Base-by-base conservation (phyloP, 2,329 filamentous ascomycete genomes). In the Trematosphaeria pertusa region DNA sequence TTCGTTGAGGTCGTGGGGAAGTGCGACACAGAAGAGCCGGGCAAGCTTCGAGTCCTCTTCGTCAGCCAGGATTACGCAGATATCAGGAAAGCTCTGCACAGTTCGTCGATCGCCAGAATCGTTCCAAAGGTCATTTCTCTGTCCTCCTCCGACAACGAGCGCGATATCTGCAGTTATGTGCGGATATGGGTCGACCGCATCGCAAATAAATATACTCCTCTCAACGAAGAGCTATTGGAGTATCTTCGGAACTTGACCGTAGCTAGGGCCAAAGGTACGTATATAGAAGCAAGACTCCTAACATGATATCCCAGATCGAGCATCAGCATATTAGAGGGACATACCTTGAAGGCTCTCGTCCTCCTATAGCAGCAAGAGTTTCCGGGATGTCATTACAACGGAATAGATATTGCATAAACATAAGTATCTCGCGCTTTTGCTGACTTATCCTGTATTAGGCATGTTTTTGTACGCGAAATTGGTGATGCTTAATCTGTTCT, bases 381-480 rank as follows among this genome's bases (percentile, higher is more conserved):
- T n/a, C n/a, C n/a, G n/a, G n/a, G n/a, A n/a, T n/a, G n/a, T n/a
- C n/a, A n/a, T n/a, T n/a, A n/a, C n/a, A n/a, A n/a, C n/a, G n/a
- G n/a, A n/a, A n/a, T n/a, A n/a, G n/a, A n/a, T n/a, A n/a, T n/a
- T n/a, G n/a, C n/a, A n/a, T n/a, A n/a, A n/a, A n/a, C n/a, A n/a
- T n/a, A n/a, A n/a, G n/a, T n/a, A n/a, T n/a, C n/a, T n/a, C n/a
- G n/a, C n/a, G n/a, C n/a, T 10, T 26, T 22, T 22, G 11, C 14
- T 12, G 12, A 28, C 34, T 39, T 8, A 38, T 21, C 26, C 12
- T 5, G n/a, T 21, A 2, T 12, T 14, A 65, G 62, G 60, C 4
- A 64, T 66, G 62, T 66, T 64, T 32, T 37, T 65, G 1, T 65
- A 61, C 18, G 65, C 62, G 0, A 60, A 63, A 26, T 46, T 68